Evolutionary conservation across 192 early-diverging fungal genomes (phyloP), one percentile per base, ranked within the genome.

Genomic region (Rhizophagus clarus): DNA sequence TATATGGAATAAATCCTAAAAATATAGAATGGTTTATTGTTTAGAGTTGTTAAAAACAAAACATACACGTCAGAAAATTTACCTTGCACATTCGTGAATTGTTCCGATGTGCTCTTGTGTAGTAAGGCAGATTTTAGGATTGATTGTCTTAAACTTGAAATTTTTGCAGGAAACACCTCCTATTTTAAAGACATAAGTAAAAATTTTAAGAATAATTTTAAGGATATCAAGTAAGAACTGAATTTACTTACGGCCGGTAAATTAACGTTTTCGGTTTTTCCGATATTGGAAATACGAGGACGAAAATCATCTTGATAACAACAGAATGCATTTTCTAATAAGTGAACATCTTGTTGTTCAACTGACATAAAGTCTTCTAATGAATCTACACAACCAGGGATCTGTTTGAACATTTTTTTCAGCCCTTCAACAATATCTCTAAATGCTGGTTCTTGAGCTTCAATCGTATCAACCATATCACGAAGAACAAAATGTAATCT

Each of bases 351-450:
- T 9, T 71, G 12, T 17, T 71, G 15, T 37, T 31, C 12, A 7
- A 71, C 28, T 4, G 69, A 42, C 69, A 71, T 71, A 42, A 71
- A 71, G 10, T 71, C 69, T 4, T 71, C 34, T n/a, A 71, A 71
- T 4, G 28, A 14, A 14, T 71, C 31, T 4, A 22, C 22, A 40
- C 69, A 71, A 2, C 69, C 69, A 71, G 69, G 69, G 5, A 71
- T 37, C 28, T 71, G 31, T n/a, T 37, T n/a, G 9, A 71, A 71
- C 69, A 71, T 71, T 42, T 71, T 37, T 40, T 71, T 37, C 11
- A 71, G 37, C 7, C 69, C 28, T 22, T 31, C 22, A 11, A 29
- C 31, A 45, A 71, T 71, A 40, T 71, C 69, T 7, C 45, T 9
- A 40, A 71, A 71, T 22, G 34, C 34, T 40, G 69, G 69, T n/a